Evolutionary conservation across 106 monocot species (phyloP), one percentile per base, ranked within the genome.

Genomic region (Hemerocallis citrina): DNA sequence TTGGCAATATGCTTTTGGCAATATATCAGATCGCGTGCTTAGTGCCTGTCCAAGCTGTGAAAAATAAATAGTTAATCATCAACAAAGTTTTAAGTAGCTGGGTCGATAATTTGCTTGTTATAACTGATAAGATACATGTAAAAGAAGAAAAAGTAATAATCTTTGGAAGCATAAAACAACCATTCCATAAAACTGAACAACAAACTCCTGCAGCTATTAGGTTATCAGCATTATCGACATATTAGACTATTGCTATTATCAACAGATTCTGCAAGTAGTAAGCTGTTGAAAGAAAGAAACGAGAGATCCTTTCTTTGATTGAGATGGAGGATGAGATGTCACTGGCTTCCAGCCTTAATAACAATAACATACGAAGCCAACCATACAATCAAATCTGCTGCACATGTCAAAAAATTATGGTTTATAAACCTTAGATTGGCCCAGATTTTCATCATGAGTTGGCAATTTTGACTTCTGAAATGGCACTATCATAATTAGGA

Each of bases 11-110:
- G 74, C 69, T 69, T 49, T 79, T 2, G 96, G 84, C 38, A 96
- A 72, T 44, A 96, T 91, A 82, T 96, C 96, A 64, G 90, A 74
- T 32, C 90, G 73, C 2, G 87, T 96, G 71, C 90, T 96, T 42
- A 96, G 74, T 45, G 84, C 96, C 59, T 96, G 96, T 7, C 96
- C 90, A 52, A 96, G 86, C 96, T 96, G 69, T 37, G 59, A 67
- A 52, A 14, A 15, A 40, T 8, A 67, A 57, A 70, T 46, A n/a
- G 13, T 45, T 39, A 22, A 37, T 22, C 24, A 55, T 16, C 11
- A 54, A 3, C 9, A 54, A 32, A 56, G 7, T 4, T 31, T 34
- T n/a, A n/a, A n/a, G n/a, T n/a, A n/a, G n/a, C n/a, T n/a, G n/a
- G n/a, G n/a, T n/a, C n/a, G n/a, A n/a, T n/a, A n/a, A n/a, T n/a